Evolutionary conservation across 2,329 filamentous ascomycete genomes (phyloP), one percentile per base, ranked within the genome.

Genomic region (Trichophyton verrucosum): DNA sequence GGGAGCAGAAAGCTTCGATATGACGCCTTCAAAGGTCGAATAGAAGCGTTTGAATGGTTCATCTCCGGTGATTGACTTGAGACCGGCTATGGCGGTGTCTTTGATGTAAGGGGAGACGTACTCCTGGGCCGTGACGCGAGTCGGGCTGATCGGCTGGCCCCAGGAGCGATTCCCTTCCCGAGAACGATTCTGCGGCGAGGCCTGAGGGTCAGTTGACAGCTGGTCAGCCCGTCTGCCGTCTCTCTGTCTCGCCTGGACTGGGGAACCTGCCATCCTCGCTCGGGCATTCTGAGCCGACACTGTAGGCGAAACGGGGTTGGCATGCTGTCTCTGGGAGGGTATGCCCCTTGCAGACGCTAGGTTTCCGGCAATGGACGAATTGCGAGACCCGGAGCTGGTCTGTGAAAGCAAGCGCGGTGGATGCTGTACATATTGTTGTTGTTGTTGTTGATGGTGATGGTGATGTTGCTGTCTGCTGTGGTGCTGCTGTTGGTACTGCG

Each of bases 31-130:
- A 68, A 96, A 96, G 0, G 90, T 91, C 62, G 82, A 91, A 75
- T 97, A 99, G 75, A 97, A 99, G 60, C 86, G 84, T 5, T 89
- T 84, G 70, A 96, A 99, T 4, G 89, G 86, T 61, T 92, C 91
- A 36, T 95, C 89, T 1, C 75, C 68, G 5, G 66, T 53, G 11
- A 70, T 64, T 22, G 63, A 64, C 33, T 62, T 66, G 36, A 65
- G 59, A 24, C 64, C 67, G 8, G 57, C 59, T 20, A 56, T 65
- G 44, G 63, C 40, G 2, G 65, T 30, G 56, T 75, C 71, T n/a
- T 68, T 67, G 1, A 68, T 55, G 49, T 72, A 66, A 7, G 69
- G 42, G 3, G 70, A 70, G 17, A 69, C 68, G 38, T 68, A 65
- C 63, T 75, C 65, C 38, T 72, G 72, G 2, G 69, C 69, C 2